These are phyloP conservation scores for Ammopiptanthus mongolicus DNA, from an alignment of 306 rosid genomes.

Conservation along the genomic window DNA sequence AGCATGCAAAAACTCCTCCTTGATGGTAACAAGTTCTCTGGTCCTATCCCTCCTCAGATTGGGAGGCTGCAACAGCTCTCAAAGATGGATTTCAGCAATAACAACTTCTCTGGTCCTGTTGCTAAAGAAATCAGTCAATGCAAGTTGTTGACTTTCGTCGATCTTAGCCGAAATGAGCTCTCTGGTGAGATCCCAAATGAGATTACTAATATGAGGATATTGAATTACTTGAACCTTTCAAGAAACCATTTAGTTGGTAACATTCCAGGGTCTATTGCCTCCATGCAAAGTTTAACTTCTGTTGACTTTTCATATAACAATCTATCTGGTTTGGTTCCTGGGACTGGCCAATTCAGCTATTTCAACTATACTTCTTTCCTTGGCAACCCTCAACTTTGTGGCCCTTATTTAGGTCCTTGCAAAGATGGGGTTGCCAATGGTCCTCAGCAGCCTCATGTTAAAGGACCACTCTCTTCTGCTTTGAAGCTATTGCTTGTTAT, in stretches of 20 bases:
- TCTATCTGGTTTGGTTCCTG: constrained; percentile 92
- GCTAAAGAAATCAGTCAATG: constrained; percentile 70
- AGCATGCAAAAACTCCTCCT: constrained; percentile 89
- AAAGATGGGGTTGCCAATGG: constrained; percentile 62
- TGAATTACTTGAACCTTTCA: constrained; percentile 82
- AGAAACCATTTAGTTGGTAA: constrained; percentile 74
- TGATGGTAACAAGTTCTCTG: constrained; percentile 73
- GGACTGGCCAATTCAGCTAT: constrained; percentile 92
- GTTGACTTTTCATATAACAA: constrained; percentile 92
- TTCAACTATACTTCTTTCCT: constrained; percentile 86
- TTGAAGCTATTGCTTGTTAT: constrained; percentile 68
- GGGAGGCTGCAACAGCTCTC: constrained; percentile 83
- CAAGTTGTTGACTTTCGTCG: constrained; percentile 76
- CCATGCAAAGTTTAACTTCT: constrained; percentile 90
- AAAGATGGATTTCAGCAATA: constrained; percentile 75
- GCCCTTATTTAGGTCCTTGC: constrained; percentile 94
- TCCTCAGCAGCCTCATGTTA: constrained; percentile 50
- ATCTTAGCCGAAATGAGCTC: constrained; percentile 77
- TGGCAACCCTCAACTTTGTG: constrained; percentile 80
- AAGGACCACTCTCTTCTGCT: constrained; percentile 64
- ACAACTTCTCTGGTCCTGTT: constrained; percentile 64
- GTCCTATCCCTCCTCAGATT: constrained; percentile 72
- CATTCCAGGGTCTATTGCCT: constrained; percentile 66
- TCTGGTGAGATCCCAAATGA: constrained; percentile 73
- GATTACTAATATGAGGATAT: constrained; percentile 68